A percentile compares a stretch with the other conserved stretches of the same genome.
Conservation (phyloP, 129 eudicot species). For the Tanacetum coccineum region DNA sequence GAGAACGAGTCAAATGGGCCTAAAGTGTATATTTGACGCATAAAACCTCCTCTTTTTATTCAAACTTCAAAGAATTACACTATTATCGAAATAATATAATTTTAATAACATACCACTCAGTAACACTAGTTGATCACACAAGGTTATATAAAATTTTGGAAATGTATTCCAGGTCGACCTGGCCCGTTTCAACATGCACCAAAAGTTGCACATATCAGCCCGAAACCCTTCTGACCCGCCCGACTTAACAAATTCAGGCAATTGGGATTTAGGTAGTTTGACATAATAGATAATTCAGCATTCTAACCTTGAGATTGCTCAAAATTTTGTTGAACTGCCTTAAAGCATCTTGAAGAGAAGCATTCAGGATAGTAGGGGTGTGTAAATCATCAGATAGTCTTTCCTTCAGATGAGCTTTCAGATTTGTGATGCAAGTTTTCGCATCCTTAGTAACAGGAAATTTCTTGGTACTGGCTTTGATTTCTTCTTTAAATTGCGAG, state of each 20-base stretch:
- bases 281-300: not conserved
- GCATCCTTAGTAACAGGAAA: constrained; percentile 37
- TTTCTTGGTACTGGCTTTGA: constrained; percentile 28
- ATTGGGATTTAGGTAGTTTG: not conserved
- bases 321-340: constrained; percentile 46
- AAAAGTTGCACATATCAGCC: not conserved
- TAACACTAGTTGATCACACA: too few species aligned
- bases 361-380: constrained; percentile 56
- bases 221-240: not conserved
- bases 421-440: constrained; percentile 41
- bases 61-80: not conserved
- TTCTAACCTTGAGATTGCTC: constrained; percentile 58
- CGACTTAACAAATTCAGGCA: not conserved
- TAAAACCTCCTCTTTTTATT: not conserved
- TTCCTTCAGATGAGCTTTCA: constrained; percentile 47
- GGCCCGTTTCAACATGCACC: not conserved
- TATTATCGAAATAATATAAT: not conserved
- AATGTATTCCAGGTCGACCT: not conserved
- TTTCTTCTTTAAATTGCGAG: constrained; percentile 35
- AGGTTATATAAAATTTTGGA: too few species aligned
- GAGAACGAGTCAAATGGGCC: not conserved
- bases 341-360: constrained; percentile 62
- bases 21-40: not conserved
- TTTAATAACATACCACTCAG: too few species aligned
- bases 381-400: constrained; percentile 81